Conservation (phyloP, 2,329 filamentous ascomycete species). For the Aspergillus ochraceus region DNA sequence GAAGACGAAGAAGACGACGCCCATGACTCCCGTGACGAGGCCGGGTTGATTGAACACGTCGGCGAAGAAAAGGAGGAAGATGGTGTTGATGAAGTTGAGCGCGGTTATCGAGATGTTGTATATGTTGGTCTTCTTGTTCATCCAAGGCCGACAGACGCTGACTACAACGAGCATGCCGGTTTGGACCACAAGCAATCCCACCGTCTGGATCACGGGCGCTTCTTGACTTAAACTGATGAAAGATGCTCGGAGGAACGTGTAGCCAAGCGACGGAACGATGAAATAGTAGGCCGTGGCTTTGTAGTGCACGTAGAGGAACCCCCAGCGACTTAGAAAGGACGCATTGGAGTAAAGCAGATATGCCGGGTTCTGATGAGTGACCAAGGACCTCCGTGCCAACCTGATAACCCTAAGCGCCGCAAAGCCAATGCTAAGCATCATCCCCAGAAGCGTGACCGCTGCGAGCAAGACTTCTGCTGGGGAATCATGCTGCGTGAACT, state of each 20-base stretch:
- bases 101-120: conserved; percentile 92
- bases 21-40: conserved; percentile 81
- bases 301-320: conserved; percentile 95
- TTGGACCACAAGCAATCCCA: conserved; percentile 82
- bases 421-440: conserved; percentile 75
- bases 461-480: conserved; percentile 81
- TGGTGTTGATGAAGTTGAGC: conserved; percentile 84
- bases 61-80: conserved; percentile 86
- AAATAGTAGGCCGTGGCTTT: conserved; percentile 94
- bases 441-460: conserved; percentile 80
- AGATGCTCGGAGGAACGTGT: conserved; percentile 79
- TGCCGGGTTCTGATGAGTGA: conserved; percentile 90
- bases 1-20: conserved; percentile 82
- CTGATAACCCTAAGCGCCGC: conserved; percentile 84
- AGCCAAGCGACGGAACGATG: conserved; percentile 74
- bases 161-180: conserved; percentile 73
- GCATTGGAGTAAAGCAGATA: conserved; percentile 96
- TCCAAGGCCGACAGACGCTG: conserved; percentile 83
- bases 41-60: conserved; percentile 79
- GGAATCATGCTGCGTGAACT: conserved; percentile 83
- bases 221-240: conserved; percentile 80
- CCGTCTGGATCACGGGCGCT: conserved; percentile 69
- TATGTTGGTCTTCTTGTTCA: conserved; percentile 96
- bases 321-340: conserved; percentile 90
- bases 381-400: conserved; percentile 80